These are phyloP conservation scores for Lumnitzera racemosa DNA, from an alignment of 345 rosid species.

Conservation along the genomic window DNA sequence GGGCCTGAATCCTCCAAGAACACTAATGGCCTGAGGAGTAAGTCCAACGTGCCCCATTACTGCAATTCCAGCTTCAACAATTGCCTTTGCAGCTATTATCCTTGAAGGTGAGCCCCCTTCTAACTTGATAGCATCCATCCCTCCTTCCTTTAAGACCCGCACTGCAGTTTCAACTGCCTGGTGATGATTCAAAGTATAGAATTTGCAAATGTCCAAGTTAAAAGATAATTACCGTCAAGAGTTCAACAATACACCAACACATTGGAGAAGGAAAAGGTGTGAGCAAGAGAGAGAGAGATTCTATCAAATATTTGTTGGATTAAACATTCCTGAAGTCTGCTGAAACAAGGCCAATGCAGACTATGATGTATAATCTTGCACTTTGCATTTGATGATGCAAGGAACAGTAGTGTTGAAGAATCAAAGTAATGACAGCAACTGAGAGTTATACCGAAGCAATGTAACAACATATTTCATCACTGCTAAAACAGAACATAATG, in stretches of 20 bases:
- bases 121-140: slow-evolving; percentile 86
- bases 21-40: slow-evolving; percentile 96
- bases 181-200: slow-evolving; percentile 23
- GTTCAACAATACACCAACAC: background rate
- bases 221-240: background rate
- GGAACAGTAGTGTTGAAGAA: too few relatives aligned
- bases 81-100: slow-evolving; percentile 71
- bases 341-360: too few relatives aligned
- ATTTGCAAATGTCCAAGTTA: slow-evolving; percentile 13
- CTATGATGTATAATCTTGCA: too few relatives aligned
- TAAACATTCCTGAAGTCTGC: too few relatives aligned
- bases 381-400: too few relatives aligned
- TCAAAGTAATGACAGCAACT: too few relatives aligned
- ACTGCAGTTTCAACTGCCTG: slow-evolving; percentile 92
- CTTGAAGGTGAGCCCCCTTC: slow-evolving; percentile 88
- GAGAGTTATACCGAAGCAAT: too few relatives aligned
- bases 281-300: too few relatives aligned
- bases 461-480: too few relatives aligned
- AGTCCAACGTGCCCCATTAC: slow-evolving; percentile 96
- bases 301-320: too few relatives aligned
- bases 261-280: too few relatives aligned
- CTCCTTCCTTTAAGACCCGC: slow-evolving; percentile 78
- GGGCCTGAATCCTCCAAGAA: slow-evolving; percentile 95
- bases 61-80: slow-evolving; percentile 90
- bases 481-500: too few relatives aligned